A percentile compares a stretch with the other conserved stretches of the same genome.
These are phyloP conservation scores for Wickerhamia fluorescens DNA, from an alignment of 805 yeast genomes.

Conservation along the genomic window DNA sequence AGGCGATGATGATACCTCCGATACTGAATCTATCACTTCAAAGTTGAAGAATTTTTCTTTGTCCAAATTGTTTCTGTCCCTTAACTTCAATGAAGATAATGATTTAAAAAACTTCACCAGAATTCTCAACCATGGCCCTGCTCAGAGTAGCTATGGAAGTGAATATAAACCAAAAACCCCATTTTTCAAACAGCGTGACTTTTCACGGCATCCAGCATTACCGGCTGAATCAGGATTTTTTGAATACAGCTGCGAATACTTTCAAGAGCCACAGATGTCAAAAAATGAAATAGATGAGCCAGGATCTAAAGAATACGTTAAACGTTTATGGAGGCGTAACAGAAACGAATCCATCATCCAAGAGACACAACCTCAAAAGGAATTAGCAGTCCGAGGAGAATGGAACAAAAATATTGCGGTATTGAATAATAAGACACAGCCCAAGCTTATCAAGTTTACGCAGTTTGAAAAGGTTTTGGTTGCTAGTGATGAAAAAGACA, in stretches of 20 bases:
- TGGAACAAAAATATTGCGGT: constrained; percentile 65
- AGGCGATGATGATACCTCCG: constrained; percentile 9
- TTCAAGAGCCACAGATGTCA: constrained; percentile 93
- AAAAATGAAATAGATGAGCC: constrained; percentile 82
- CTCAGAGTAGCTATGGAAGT: constrained; percentile 28
- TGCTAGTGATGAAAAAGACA: constrained; percentile 78
- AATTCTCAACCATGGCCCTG: constrained; percentile 30
- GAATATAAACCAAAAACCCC: constrained; percentile 55
- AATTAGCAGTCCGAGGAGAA: constrained; percentile 71
- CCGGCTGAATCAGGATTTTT: constrained; percentile 60
- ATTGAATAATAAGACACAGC: constrained; percentile 71
- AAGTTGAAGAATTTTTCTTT: constrained; percentile 26
- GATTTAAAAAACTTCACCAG: constrained; percentile 32
- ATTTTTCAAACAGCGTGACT: constrained; percentile 36
- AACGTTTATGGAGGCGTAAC: constrained; percentile 80
- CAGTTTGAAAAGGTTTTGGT: constrained; percentile 85
- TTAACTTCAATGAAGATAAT: constrained; percentile 35
- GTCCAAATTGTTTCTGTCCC: constrained; percentile 28
- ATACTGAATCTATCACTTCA: constrained; percentile 27
- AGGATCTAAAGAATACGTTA: constrained; percentile 79
- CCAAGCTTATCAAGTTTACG: constrained; percentile 70
- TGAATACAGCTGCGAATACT: constrained; percentile 79
- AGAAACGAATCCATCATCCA: constrained; percentile 82
- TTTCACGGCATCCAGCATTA: constrained; percentile 32
- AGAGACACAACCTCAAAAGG: constrained; percentile 87